These are phyloP conservation scores for Neurospora sp. DNA, from an alignment of 495 filamentous ascomycete genomes.

Conservation along the genomic window DNA sequence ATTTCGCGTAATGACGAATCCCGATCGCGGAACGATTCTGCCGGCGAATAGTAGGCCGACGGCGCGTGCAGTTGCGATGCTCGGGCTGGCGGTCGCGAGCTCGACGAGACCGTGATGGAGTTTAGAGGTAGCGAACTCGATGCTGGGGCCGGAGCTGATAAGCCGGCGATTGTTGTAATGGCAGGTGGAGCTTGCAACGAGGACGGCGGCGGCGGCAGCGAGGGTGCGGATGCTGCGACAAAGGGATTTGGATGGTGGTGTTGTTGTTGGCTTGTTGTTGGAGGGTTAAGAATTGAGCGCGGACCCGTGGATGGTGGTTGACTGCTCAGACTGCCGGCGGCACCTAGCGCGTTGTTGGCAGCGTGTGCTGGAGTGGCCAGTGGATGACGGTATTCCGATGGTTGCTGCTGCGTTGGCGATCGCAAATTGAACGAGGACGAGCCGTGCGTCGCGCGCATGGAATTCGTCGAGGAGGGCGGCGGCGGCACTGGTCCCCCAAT, in stretches of 20 bases:
- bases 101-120: constrained; percentile 2
- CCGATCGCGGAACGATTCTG: constrained; percentile 18
- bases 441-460: background rate
- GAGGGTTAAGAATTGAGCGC: constrained; percentile 21
- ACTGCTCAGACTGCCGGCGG: background rate
- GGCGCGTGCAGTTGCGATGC: constrained; percentile 26
- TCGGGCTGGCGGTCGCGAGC: constrained; percentile 10
- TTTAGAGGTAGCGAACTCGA: background rate
- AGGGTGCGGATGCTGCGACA: constrained; percentile 13
- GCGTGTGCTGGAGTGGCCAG: background rate
- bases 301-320: constrained; percentile 9
- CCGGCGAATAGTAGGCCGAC: constrained; percentile 19
- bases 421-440: constrained; percentile 25
- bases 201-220: constrained; percentile 10
- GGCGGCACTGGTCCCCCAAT: background rate
- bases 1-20: constrained; percentile 31
- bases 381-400: constrained; percentile 3
- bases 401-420: constrained; percentile 30
- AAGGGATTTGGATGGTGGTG: constrained; percentile 14
- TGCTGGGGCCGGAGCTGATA: constrained; percentile 3
- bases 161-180: constrained; percentile 6
- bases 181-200: constrained; percentile 19
- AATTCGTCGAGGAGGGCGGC: background rate
- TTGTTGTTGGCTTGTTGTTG: background rate
- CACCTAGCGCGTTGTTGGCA: constrained; percentile 7